Conservation (phyloP, 2,329 filamentous ascomycete species). For the Aspergillus costaricaensis region DNA sequence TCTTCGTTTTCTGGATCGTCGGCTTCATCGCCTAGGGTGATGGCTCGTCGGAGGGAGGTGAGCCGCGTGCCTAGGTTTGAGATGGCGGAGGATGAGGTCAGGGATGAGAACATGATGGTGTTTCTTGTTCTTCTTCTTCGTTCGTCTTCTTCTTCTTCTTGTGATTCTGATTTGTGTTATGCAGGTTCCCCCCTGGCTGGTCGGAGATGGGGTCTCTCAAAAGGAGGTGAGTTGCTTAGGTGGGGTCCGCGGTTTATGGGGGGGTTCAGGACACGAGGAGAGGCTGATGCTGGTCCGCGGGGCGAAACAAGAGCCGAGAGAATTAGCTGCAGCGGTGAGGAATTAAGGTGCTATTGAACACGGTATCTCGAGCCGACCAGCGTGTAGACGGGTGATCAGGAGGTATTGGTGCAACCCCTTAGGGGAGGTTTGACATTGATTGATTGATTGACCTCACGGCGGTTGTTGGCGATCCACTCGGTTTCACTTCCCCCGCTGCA, state of each 20-base stretch:
- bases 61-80: conserved; percentile 57
- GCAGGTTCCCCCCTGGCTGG: too few species aligned
- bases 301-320: not conserved
- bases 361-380: conserved; percentile 6
- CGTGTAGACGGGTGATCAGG: not conserved
- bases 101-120: conserved; percentile 63
- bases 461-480: conserved; percentile 5
- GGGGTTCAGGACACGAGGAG: conserved; percentile 8
- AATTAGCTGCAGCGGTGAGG: conserved; percentile 1
- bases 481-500: conserved; percentile 8
- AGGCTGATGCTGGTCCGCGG: not conserved
- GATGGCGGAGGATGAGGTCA: conserved; percentile 48
- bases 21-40: conserved; percentile 44
- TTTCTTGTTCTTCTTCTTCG: too few species aligned
- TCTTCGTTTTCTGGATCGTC: conserved; percentile 63
- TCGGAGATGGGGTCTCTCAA: not conserved
- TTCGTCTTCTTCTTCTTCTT: too few species aligned
- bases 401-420: not conserved
- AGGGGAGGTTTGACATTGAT: conserved; percentile 9
- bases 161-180: too few species aligned
- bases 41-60: conserved; percentile 48
- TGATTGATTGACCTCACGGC: conserved; percentile 2
- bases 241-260: conserved; percentile 16
- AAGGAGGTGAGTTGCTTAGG: conserved; percentile 13
- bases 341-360: conserved; percentile 2